Conservation (phyloP, 805 yeast genomes). For the Kuraishia hungarica region DNA sequence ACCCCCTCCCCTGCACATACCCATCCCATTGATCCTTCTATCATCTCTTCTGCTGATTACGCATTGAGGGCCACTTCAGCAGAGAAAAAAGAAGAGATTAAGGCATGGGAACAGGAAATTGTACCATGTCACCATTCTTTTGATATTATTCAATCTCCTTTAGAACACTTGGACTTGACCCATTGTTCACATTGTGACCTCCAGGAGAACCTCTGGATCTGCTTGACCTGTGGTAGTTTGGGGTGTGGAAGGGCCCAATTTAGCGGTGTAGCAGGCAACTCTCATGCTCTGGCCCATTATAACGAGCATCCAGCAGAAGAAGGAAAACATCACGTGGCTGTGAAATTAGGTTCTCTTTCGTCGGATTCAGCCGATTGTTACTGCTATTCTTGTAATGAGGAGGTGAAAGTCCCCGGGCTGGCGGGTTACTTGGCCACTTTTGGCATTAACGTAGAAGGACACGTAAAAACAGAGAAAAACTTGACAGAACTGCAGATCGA, state of each 20-base stretch:
- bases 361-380: slow-evolving; percentile 76
- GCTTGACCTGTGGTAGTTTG: slow-evolving; percentile 81
- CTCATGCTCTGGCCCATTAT: slow-evolving; percentile 79
- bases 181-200: slow-evolving; percentile 56
- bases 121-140: slow-evolving; percentile 71
- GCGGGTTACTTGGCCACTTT: slow-evolving; percentile 39
- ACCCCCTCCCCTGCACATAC: background rate
- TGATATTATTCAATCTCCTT: slow-evolving; percentile 33
- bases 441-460: slow-evolving; percentile 55
- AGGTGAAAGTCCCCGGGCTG: slow-evolving; percentile 64
- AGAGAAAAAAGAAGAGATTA: slow-evolving; percentile 56
- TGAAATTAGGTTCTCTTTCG: slow-evolving; percentile 84
- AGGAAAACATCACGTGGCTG: slow-evolving; percentile 70
- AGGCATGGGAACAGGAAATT: slow-evolving; percentile 89
- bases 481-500: slow-evolving; percentile 86
- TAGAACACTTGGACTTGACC: slow-evolving; percentile 22
- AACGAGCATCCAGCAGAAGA: slow-evolving; percentile 61
- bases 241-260: slow-evolving; percentile 95
- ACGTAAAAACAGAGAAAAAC: slow-evolving; percentile 75
- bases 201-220: slow-evolving; percentile 80
- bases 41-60: slow-evolving; percentile 26
- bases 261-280: slow-evolving; percentile 90
- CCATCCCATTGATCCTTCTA: background rate
- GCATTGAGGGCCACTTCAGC: slow-evolving; percentile 53
- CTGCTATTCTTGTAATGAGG: slow-evolving; percentile 87